phyloP scores from a whole-genome alignment of 108 stramenopile species.

The Nitzschia sp. region DNA sequence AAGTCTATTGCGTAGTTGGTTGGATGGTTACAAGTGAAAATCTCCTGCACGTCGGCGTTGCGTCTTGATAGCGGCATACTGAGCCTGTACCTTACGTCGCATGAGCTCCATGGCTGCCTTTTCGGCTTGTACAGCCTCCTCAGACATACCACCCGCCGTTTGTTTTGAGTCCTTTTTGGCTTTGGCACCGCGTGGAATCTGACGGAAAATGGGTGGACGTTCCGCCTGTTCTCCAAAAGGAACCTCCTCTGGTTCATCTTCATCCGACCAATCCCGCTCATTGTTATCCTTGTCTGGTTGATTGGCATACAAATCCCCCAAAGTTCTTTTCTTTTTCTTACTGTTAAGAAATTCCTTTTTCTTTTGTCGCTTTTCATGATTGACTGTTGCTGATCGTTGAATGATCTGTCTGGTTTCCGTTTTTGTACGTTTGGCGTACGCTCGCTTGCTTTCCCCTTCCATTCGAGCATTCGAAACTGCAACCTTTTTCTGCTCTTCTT shows the following conservation, averaged over 20 bases:
- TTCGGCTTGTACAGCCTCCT: slow-evolving; percentile 43
- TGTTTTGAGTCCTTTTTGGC: background rate
- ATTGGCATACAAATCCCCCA: slow-evolving; percentile 2
- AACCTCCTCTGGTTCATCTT: background rate
- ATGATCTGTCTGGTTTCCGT: slow-evolving; percentile 50
- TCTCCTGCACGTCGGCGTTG: slow-evolving; percentile 40
- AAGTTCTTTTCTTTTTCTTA: slow-evolving; percentile 49
- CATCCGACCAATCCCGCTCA: background rate
- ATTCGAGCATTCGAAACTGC: slow-evolving; percentile 29
- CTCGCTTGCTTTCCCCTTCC: slow-evolving; percentile 55
- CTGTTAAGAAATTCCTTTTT: slow-evolving; percentile 54
- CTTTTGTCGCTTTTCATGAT: slow-evolving; percentile 37
- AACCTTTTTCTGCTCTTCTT: slow-evolving; percentile 24
- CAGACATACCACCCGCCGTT: slow-evolving; percentile 30
- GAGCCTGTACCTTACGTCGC: slow-evolving; percentile 59
- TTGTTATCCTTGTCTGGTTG: slow-evolving; percentile 19
- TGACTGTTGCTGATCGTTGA: slow-evolving; percentile 6
- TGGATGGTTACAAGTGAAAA: slow-evolving; percentile 51
- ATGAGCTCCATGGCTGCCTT: slow-evolving; percentile 57
- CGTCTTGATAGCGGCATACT: slow-evolving; percentile 52
- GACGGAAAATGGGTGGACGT: slow-evolving; percentile 55
- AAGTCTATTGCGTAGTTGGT: background rate
- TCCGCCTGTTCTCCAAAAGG: slow-evolving; percentile 53
- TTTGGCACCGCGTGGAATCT: slow-evolving; percentile 54
- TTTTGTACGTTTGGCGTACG: slow-evolving; percentile 48